Conservation (phyloP, 1,139 yeast genomes). For the Pneumocystis jirovecii region DNA sequence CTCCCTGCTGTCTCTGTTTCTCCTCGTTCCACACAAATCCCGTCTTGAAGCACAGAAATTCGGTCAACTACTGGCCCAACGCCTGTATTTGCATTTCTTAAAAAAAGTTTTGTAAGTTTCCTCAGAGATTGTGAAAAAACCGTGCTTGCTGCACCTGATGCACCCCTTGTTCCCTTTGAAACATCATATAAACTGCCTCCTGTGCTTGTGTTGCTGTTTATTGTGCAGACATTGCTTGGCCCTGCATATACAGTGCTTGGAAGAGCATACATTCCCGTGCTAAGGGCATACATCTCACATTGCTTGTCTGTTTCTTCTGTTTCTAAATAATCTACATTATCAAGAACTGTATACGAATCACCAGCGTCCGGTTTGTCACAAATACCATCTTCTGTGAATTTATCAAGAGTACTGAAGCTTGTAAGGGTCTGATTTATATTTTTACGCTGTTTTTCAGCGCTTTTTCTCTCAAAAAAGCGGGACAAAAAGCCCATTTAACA, state of each 20-base stretch:
- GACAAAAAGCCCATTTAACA: background rate
- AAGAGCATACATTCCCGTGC: background rate
- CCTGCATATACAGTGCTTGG: background rate
- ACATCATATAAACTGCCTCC: background rate
- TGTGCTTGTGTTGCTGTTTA: too few relatives aligned
- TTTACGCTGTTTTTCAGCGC: background rate
- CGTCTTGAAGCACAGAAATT: background rate
- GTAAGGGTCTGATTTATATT: background rate
- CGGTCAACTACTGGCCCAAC: background rate
- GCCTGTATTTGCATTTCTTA: background rate
- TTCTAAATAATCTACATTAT: too few relatives aligned
- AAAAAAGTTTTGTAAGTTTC: background rate
- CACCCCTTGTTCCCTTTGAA: background rate
- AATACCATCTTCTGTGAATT: background rate
- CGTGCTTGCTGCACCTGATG: too few relatives aligned
- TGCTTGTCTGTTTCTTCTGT: too few relatives aligned
- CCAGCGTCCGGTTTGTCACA: too few relatives aligned
- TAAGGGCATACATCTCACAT: background rate
- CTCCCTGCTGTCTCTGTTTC: background rate
- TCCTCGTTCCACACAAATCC: background rate
- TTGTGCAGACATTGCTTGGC: background rate
- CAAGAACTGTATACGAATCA: too few relatives aligned
- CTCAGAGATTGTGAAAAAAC: background rate
- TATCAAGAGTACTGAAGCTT: background rate
- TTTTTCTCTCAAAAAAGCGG: background rate